These are phyloP conservation scores for Rhizomucor pusillus DNA, from an alignment of 371 early-diverging fungal species.

Conservation along the genomic window DNA sequence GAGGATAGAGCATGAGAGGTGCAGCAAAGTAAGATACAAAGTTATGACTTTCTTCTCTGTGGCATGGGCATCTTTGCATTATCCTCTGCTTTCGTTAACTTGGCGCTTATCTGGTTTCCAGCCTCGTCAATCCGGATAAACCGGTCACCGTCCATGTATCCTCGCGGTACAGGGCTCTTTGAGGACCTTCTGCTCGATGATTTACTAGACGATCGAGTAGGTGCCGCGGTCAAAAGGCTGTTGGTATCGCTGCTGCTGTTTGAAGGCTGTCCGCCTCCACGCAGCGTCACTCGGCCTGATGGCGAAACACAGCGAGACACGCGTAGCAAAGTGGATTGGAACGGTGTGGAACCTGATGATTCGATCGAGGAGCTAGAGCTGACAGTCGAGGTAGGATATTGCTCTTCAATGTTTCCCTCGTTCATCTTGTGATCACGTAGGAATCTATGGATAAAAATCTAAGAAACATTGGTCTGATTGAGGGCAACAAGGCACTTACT, in stretches of 20 bases:
- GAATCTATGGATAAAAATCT: conserved; percentile 10
- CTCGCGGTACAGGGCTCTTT: conserved; percentile 11
- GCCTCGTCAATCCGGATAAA: conserved; percentile 42
- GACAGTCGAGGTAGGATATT: conserved; percentile 7
- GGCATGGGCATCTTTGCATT: conserved; percentile 13
- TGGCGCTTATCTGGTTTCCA: conserved; percentile 41
- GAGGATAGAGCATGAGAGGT: too few species aligned
- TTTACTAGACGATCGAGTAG: conserved; percentile 33
- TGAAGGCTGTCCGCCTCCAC: conserved; percentile 24
- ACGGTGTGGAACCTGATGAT: conserved; percentile 6
- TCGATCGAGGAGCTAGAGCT: conserved; percentile 16
- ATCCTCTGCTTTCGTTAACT: conserved; percentile 45
- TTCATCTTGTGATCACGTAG: conserved; percentile 16
- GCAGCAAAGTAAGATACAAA: too few species aligned
- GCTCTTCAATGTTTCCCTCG: conserved; percentile 7
- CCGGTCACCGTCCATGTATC: conserved; percentile 41
- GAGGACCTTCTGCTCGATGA: conserved; percentile 25
- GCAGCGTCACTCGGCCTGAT: conserved; percentile 35
- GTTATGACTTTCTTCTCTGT: too few species aligned
- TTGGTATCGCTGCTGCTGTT: conserved; percentile 13
- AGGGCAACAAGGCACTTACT: too few species aligned
- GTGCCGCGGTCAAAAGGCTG: conserved; percentile 8
- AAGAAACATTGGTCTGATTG: neutral
- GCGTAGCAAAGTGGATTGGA: conserved; percentile 18
- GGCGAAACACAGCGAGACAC: conserved; percentile 33